A percentile compares a stretch with the other conserved stretches of the same genome.
phyloP scores from a whole-genome alignment of 192 early-diverging fungal genomes.

The Gaertneriomyces semiglobifer region DNA sequence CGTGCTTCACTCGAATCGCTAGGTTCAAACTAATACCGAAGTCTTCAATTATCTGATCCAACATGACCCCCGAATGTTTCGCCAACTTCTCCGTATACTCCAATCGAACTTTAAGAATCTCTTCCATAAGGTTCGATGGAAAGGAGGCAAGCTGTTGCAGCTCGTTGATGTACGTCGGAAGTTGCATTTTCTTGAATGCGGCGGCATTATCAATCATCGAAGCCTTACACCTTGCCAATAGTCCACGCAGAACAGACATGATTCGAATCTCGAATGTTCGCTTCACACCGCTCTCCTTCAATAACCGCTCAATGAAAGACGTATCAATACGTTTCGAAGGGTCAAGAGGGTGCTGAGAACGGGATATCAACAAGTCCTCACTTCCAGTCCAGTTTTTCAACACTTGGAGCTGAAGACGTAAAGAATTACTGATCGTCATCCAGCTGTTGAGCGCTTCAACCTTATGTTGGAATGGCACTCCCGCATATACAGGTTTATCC shows the following conservation, averaged over 20 bases:
- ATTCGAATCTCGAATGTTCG: slow-evolving; percentile 60
- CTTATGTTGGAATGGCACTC: slow-evolving; percentile 62
- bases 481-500: slow-evolving; percentile 68
- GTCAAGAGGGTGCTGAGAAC: slow-evolving; percentile 48
- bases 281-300: slow-evolving; percentile 77
- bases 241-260: slow-evolving; percentile 57
- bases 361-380: slow-evolving; percentile 57
- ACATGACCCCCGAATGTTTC: slow-evolving; percentile 55
- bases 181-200: slow-evolving; percentile 65
- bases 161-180: slow-evolving; percentile 65
- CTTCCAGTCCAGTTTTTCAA: slow-evolving; percentile 81
- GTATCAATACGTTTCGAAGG: slow-evolving; percentile 48
- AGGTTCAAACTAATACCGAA: slow-evolving; percentile 67
- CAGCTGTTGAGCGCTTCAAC: slow-evolving; percentile 73
- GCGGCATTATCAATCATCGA: slow-evolving; percentile 67
- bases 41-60: slow-evolving; percentile 79
- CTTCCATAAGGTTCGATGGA: slow-evolving; percentile 76
- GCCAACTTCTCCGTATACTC: slow-evolving; percentile 60
- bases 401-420: slow-evolving; percentile 70
- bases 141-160: slow-evolving; percentile 71
- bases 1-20: slow-evolving; percentile 69
- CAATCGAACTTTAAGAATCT: slow-evolving; percentile 68
- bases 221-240: slow-evolving; percentile 60
- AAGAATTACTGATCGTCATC: slow-evolving; percentile 66
- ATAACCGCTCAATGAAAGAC: slow-evolving; percentile 80